Base-by-base conservation (phyloP, 75 land plant genomes). In the Larix kaempferi region DNA sequence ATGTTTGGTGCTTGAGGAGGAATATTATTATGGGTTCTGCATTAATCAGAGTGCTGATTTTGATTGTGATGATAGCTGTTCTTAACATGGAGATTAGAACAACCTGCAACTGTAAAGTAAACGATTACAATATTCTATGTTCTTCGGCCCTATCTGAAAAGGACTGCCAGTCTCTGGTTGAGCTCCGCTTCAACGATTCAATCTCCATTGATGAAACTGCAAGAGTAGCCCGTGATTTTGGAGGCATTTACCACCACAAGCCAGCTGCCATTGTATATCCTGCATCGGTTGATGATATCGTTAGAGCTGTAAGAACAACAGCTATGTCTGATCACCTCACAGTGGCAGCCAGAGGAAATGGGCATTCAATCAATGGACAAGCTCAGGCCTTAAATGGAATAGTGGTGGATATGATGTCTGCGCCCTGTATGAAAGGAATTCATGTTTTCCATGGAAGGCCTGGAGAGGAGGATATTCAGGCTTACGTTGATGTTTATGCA, bases 291-390 rank as follows among this genome's bases (percentile, higher is more conserved):
- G 41, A 44, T 22, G 88, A 80, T 25, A 80, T 86, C 13, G 76
- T 79, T 17, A 12, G 25, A 17, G 79, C 83, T 11, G 77, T 86
- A 7, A 80, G 4, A 22, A 65, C 59, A 23, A 61, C 83, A 21
- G 74, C 76, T 15, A 59, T 79, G 23, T 77, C 57, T 66, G 74
- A 64, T 54, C 77, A 74, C 29, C 52, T 78, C 41, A 60, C 78
- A 7, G 71, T 81, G 60, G 83, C 80, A 3, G 83, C 83, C 27
- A 80, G 79, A 39, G 88, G 88, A 49, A 66, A 75, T 56, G 88
- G 88, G 29, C 88, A 87, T 71, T 87, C 88, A 73, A 84, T 81
- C 77, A 67, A 87, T 65, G 88, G 88, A 57, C 88, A 87, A 59
- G 86, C 88, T 8, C 86, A 89, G 78, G 84, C 91, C 25, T 75